A percentile compares a stretch with the other conserved stretches of the same genome.
phyloP scores from a whole-genome alignment of 768 basidiomycete genomes.

The Neoboletus magnificus region DNA sequence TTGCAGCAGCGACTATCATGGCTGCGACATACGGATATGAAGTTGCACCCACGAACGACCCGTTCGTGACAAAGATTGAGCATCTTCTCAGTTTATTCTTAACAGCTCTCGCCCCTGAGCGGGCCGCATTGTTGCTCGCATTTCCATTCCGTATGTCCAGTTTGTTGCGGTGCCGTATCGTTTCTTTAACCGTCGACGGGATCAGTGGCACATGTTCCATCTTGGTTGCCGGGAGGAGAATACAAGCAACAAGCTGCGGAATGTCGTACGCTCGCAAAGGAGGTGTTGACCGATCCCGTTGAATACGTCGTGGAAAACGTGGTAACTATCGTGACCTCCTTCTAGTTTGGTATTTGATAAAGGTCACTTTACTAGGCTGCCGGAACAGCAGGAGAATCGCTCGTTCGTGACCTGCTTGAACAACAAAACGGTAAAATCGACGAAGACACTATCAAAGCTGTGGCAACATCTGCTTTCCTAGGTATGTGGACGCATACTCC shows the following conservation, averaged over 20 bases:
- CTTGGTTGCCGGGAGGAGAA: slow-evolving; percentile 34
- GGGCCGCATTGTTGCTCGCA: slow-evolving; percentile 15
- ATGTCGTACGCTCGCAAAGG: slow-evolving; percentile 20
- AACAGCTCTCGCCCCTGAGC: slow-evolving; percentile 18
- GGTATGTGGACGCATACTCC: slow-evolving; percentile 9
- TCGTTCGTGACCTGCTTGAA: slow-evolving; percentile 21
- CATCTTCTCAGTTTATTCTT: slow-evolving; percentile 9
- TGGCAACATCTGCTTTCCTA: slow-evolving; percentile 22
- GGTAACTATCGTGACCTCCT: slow-evolving; percentile 4
- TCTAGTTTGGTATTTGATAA: not conserved
- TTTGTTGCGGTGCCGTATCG: not conserved
- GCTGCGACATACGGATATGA: slow-evolving; percentile 26
- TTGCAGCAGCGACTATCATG: slow-evolving; percentile 25
- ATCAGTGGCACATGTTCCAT: slow-evolving; percentile 29
- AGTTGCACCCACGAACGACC: slow-evolving; percentile 22
- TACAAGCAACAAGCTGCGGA: slow-evolving; percentile 19
- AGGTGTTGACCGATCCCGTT: slow-evolving; percentile 20
- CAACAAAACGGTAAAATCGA: not conserved
- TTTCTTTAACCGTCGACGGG: not conserved
- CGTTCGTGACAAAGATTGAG: slow-evolving; percentile 22
- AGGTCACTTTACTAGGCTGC: slow-evolving; percentile 3
- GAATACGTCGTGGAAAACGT: slow-evolving; percentile 24
- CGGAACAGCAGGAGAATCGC: slow-evolving; percentile 20
- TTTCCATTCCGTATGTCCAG: slow-evolving; percentile 27
- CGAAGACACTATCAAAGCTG: slow-evolving; percentile 18